A percentile compares a stretch with the other conserved stretches of the same genome.
Evolutionary conservation across 768 basidiomycete species (phyloP).

Genomic region (Psilocybe cyanescens): DNA sequence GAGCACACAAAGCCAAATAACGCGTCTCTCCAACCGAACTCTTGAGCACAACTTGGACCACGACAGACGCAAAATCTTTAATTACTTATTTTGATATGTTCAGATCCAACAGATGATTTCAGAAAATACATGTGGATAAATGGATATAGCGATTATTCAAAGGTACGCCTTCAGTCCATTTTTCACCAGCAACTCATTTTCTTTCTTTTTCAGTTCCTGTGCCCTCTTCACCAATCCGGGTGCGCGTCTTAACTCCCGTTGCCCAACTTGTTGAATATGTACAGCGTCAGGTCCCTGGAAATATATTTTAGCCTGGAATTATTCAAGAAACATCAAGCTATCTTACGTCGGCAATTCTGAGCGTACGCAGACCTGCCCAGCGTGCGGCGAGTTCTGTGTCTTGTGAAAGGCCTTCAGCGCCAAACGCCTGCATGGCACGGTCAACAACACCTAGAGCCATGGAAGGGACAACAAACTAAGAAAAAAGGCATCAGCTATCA

Average conservation of each 20-base stretch:
- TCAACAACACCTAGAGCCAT: slow-evolving; percentile 91
- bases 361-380: slow-evolving; percentile 83
- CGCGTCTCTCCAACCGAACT: neutral
- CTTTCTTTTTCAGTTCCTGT: slow-evolving; percentile 60
- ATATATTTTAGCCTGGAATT: neutral
- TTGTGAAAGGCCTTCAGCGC: slow-evolving; percentile 95
- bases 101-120: neutral
- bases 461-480: slow-evolving; percentile 88
- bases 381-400: slow-evolving; percentile 80
- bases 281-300: slow-evolving; percentile 82
- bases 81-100: neutral
- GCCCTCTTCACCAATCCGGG: slow-evolving; percentile 58
- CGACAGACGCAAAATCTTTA: too few relatives aligned
- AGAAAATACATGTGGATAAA: neutral
- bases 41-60: too few relatives aligned
- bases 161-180: slow-evolving; percentile 64
- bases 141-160: slow-evolving; percentile 29
- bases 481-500: slow-evolving; percentile 4
- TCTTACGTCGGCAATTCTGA: slow-evolving; percentile 84
- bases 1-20: slow-evolving; percentile 10
- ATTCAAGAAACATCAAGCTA: slow-evolving; percentile 9
- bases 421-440: slow-evolving; percentile 94
- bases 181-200: slow-evolving; percentile 61
- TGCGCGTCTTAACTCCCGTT: slow-evolving; percentile 83
- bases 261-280: slow-evolving; percentile 95